phyloP scores from a whole-genome alignment of 2,329 filamentous ascomycete species.

The Fonsecaea multimorphosa region DNA sequence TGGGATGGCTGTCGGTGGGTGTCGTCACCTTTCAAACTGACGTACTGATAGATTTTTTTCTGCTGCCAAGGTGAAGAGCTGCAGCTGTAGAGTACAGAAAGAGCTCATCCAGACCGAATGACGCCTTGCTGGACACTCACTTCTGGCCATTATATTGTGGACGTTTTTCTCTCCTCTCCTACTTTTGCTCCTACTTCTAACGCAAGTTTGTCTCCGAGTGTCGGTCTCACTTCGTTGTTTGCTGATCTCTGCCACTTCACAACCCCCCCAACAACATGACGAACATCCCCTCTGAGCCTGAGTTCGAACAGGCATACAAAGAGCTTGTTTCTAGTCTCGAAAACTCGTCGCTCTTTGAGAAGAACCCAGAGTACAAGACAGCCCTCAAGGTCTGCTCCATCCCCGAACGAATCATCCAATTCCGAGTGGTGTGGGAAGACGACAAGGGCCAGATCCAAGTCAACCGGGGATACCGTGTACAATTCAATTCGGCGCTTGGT shows the following conservation, averaged over 20 bases:
- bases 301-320: conserved; percentile 98
- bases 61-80: conserved; percentile 1
- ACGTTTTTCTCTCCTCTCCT: background rate
- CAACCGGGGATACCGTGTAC: conserved; percentile 94
- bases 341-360: conserved; percentile 87
- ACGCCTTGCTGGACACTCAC: background rate
- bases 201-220: background rate
- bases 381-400: conserved; percentile 86
- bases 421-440: conserved; percentile 96
- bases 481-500: conserved; percentile 97
- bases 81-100: background rate
- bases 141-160: conserved; percentile 1
- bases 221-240: background rate
- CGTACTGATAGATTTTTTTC: conserved; percentile 4
- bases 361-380: conserved; percentile 92
- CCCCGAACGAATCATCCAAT: conserved; percentile 95
- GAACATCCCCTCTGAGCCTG: conserved; percentile 84
- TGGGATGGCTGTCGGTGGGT: background rate
- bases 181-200: background rate
- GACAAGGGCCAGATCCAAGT: conserved; percentile 87
- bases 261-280: conserved; percentile 65
- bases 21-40: conserved; percentile 11
- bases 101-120: background rate
- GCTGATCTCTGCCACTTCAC: background rate
- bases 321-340: conserved; percentile 96